Base-by-base conservation (phyloP, 2,329 filamentous ascomycete genomes). In the Colletotrichum higginsianum region DNA sequence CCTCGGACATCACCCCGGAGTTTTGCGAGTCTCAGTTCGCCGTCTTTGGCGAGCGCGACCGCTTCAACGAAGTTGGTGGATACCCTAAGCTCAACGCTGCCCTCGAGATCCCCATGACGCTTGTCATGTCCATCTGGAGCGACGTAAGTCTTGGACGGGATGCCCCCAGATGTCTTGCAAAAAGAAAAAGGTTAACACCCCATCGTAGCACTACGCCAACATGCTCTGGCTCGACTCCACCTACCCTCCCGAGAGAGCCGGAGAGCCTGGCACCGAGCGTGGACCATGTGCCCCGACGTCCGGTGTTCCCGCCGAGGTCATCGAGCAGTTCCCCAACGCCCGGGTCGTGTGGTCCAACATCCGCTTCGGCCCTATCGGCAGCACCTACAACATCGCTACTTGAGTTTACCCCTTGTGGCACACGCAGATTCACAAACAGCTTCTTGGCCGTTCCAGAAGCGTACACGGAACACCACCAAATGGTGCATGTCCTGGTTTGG, bases 221-320 rank as follows among this genome's bases (percentile, higher is more conserved):
- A 91, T 92, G 88, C 85, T 90, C 73, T 92, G 90, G 90, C 86
- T 92, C 73, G 90, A 92, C 82, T 85, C 85, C 67, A 84, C 79
- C 76, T 89, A 86, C 81, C 88, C 89, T n/a, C 73, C 74, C 56
- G 74, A 75, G 38, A 70, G 69, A 44, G 73, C 67, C 21, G 75
- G 73, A n/a, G 50, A 60, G 40, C 84, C 83, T 12, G 86, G 86
- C 75, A 79, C 80, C 61, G 79, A 80, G 49, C 84, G 86, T 75
- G 87, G 87, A 63, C 78, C 81, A 7, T 89, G 87, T 76, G 73
- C 79, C 66, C 82, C 80, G 26, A 78, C 76, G 61, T 85, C 84
- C 26, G 86, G 86, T 47, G 81, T 79, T 13, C 86, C 87, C 12
- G 62, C 74, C 12, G 81, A 83, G 11, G 80, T 89, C 61, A 83